Conservation (phyloP, 257 asterid genomes). For the Rauvolfia tetraphylla region DNA sequence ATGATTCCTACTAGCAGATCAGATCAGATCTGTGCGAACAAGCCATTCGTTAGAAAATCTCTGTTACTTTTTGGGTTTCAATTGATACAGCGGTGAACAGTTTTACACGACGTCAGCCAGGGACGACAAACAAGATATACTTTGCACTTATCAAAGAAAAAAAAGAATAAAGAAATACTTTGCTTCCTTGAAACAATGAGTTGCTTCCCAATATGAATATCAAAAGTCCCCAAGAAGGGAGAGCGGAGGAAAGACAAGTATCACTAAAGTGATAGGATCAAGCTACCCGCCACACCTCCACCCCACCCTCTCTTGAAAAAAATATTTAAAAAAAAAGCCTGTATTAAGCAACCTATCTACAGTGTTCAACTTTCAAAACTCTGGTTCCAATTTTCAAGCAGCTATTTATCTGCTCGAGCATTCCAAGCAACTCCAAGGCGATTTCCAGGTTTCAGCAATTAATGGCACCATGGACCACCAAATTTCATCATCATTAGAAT, state of each 20-base stretch:
- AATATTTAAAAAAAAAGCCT: constrained; percentile 7
- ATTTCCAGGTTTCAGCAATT: not conserved
- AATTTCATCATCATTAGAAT: not conserved
- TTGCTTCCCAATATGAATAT: not conserved
- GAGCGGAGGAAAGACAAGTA: constrained; percentile 1
- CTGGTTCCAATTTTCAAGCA: constrained; percentile 12
- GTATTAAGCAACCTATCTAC: constrained; percentile 27
- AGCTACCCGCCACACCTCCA: no score
- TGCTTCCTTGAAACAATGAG: not conserved
- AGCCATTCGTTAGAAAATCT: not conserved
- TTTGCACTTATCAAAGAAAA: no score
- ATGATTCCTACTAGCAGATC: not conserved
- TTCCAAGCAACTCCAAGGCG: not conserved
- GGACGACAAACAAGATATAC: not conserved
- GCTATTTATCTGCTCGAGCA: not conserved
- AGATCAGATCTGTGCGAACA: no score
- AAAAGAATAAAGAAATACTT: no score
- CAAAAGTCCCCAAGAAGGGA: not conserved
- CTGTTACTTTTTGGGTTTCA: not conserved
- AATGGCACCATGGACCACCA: not conserved
- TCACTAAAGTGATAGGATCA: no score
- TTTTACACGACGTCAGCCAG: not conserved
- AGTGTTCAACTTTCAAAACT: constrained; percentile 17
- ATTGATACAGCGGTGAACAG: not conserved
- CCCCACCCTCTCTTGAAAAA: no score